Evolutionary conservation across 768 basidiomycete species (phyloP), one percentile per base, ranked within the genome.

Genomic region (Exidia glandulosa): DNA sequence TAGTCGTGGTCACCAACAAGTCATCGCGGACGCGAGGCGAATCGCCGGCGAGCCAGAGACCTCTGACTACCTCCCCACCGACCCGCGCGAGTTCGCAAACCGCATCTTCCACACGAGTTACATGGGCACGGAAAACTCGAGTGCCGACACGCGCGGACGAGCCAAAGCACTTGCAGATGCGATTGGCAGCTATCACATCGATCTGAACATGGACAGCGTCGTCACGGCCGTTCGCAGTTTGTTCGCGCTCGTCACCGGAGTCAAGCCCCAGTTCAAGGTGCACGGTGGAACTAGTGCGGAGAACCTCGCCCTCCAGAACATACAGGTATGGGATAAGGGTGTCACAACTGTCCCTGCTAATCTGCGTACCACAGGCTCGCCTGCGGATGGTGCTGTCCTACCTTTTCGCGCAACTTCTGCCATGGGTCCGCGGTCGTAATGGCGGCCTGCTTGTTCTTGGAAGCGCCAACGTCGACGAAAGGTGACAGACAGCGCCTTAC

Each of bases 91-190:
- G 68, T 93, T 97, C 66, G 83, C 84, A 30, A 78, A 76, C 58
- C 79, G 92, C 29, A 86, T 98, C 58, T 95, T 99, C 76, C 94
- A 98, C 71, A 95, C 94, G 0, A 96, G 93, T 72, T 99, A 95
- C 73, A 98, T 99, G 96, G 95, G 95, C 4, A 99, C 96, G 0
- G 90, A 94, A 71, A 94, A 98, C 70, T 97, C 95, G 6, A 91
- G 87, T 61, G 71, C 71, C 0, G 96, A 96, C 66, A 98, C 96
- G 6, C 77, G 92, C 12, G 74, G 78, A 62, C 78, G 96, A 33
- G 96, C 96, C 1, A 94, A 90, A 70, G 84, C 88, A 48, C 81
- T 99, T 3, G 83, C 90, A 5, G 79, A 85, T 37, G 88, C 91
- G 0, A 94, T 99, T 58, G 95, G 95, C 67, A 96, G 94, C 66